A percentile compares a stretch with the other conserved stretches of the same genome.
phyloP scores from a whole-genome alignment of 192 early-diverging fungal genomes.

The Coemansia sp. region DNA sequence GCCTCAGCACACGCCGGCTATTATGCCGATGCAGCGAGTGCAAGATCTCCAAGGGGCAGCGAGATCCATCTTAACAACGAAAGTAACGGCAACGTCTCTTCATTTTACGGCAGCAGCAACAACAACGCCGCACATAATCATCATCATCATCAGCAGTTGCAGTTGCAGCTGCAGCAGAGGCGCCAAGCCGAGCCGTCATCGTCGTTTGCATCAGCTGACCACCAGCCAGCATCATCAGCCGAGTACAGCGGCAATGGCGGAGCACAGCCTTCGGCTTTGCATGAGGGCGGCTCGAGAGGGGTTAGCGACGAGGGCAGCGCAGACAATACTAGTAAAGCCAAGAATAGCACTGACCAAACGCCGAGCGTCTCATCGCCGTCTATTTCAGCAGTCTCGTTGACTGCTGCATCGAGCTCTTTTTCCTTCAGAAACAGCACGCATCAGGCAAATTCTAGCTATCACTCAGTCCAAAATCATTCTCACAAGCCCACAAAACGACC shows the following conservation, averaged over 20 bases:
- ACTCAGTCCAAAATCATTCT: constrained; percentile 16
- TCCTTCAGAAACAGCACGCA: constrained; percentile 43
- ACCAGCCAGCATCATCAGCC: neutral
- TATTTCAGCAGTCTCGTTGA: constrained; percentile 35
- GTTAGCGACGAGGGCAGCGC: constrained; percentile 13
- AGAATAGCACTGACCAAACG: constrained; percentile 28
- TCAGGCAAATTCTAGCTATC: constrained; percentile 15
- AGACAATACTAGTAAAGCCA: neutral
- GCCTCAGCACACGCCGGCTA: neutral
- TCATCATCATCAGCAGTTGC: constrained; percentile 6
- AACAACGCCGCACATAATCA: neutral
- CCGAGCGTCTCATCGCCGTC: constrained; percentile 38
- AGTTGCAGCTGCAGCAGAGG: constrained; percentile 9
- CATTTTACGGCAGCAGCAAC: constrained; percentile 9
- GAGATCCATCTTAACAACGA: constrained; percentile 11
- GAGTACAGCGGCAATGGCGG: constrained; percentile 8
- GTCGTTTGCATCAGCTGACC: constrained; percentile 12
- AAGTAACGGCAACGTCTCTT: constrained; percentile 9
- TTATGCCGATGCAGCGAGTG: constrained; percentile 4
- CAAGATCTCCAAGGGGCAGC: constrained; percentile 1
- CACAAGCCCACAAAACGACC: constrained; percentile 7
- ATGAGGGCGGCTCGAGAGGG: constrained; percentile 13
- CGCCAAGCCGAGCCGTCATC: constrained; percentile 7
- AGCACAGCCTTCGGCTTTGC: constrained; percentile 10
- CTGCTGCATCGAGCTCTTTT: constrained; percentile 42